These are phyloP conservation scores for Setaria italica DNA, from an alignment of 202 grass and related monocot species.

Conservation along the genomic window DNA sequence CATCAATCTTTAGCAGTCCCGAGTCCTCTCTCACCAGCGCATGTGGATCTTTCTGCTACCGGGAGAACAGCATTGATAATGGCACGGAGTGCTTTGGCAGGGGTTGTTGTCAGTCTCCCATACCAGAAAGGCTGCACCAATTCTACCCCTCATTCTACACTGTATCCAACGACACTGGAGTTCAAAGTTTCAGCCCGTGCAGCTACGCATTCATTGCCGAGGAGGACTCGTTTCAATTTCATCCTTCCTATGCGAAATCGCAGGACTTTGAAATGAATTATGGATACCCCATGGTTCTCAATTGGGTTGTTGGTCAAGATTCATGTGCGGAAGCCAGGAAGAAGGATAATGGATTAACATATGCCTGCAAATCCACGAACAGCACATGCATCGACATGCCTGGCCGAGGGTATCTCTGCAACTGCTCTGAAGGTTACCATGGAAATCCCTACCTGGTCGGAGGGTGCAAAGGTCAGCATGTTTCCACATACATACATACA, in stretches of 20 bases:
- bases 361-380: slow-evolving; percentile 8
- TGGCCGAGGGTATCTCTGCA: slow-evolving; percentile 43
- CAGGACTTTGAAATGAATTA: too few relatives aligned
- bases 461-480: slow-evolving; percentile 39
- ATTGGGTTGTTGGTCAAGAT: not conserved
- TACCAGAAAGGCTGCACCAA: not conserved
- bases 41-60: too few relatives aligned
- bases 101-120: not conserved
- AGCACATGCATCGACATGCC: slow-evolving; percentile 3
- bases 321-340: not conserved
- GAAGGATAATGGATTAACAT: not conserved
- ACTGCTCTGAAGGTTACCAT: slow-evolving; percentile 18
- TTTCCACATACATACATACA: too few relatives aligned
- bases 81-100: not conserved
- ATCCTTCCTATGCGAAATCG: not conserved
- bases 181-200: not conserved
- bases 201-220: not conserved
- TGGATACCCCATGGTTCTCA: not conserved
- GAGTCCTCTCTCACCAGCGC: too few relatives aligned
- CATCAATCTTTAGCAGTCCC: too few relatives aligned
- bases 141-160: too few relatives aligned
- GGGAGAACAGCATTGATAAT: not conserved
- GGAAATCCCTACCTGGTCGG: slow-evolving; percentile 43
- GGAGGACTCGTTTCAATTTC: not conserved
- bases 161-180: too few relatives aligned